Evolutionary conservation across 495 filamentous ascomycete genomes (phyloP).

Genomic region (Penicillium chermesinum): DNA sequence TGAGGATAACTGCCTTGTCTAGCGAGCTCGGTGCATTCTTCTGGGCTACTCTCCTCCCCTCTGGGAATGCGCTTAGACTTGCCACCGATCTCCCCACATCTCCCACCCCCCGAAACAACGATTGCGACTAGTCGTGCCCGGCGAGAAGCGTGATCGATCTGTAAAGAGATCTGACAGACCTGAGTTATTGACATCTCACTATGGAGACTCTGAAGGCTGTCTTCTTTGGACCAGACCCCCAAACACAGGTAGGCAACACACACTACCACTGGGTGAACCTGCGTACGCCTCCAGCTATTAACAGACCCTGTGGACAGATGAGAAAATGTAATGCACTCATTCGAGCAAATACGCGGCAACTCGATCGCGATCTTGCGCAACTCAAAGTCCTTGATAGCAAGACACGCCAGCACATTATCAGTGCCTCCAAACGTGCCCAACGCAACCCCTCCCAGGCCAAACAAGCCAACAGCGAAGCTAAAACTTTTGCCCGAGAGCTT

Average conservation of each 20-base stretch:
- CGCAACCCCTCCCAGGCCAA: conserved; percentile 67
- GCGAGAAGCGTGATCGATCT: neutral
- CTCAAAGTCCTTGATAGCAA: conserved; percentile 74
- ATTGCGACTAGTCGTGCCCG: neutral
- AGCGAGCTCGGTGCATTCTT: neutral
- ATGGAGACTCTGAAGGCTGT: conserved; percentile 88
- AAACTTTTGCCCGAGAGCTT: conserved; percentile 83
- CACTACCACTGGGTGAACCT: neutral
- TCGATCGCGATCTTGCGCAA: conserved; percentile 84
- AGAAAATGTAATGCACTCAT: conserved; percentile 94
- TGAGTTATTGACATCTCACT: conserved; percentile 8
- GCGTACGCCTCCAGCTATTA: conserved; percentile 3
- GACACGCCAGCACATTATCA: conserved; percentile 78
- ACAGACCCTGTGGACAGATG: conserved; percentile 64
- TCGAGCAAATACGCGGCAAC: conserved; percentile 83
- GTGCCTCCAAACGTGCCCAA: conserved; percentile 71
- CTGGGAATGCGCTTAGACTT: conserved; percentile 9
- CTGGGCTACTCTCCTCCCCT: neutral
- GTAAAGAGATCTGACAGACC: neutral
- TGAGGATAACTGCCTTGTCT: neutral
- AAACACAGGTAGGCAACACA: conserved; percentile 64
- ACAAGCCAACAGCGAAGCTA: conserved; percentile 72
- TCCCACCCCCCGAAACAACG: neutral
- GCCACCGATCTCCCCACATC: conserved; percentile 9
- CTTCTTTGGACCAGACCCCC: conserved; percentile 89